Conservation (phyloP, 1,284 basidiomycete species). For the Tilletiaria anomala region DNA sequence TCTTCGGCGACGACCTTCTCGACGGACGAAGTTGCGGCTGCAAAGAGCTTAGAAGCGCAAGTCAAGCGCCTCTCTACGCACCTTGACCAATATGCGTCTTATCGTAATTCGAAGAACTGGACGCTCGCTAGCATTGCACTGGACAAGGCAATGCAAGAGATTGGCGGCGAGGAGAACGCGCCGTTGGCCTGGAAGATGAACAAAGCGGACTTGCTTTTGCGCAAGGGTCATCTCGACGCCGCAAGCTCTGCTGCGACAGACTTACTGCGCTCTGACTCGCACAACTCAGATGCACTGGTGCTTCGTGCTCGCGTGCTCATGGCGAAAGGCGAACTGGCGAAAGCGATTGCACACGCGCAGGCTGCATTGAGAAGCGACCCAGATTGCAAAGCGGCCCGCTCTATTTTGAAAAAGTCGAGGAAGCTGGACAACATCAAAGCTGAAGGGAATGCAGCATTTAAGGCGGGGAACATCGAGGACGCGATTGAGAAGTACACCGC, state of each 20-base stretch:
- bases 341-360: conserved; percentile 57
- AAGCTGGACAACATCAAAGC: conserved; percentile 69
- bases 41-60: conserved; percentile 12
- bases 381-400: conserved; percentile 55
- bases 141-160: conserved; percentile 20
- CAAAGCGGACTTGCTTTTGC: conserved; percentile 16
- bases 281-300: conserved; percentile 65
- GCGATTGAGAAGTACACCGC: conserved; percentile 48
- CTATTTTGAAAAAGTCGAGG: conserved; percentile 58
- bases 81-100: conserved; percentile 49
- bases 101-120: conserved; percentile 48
- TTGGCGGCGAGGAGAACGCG: conserved; percentile 16
- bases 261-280: conserved; percentile 55
- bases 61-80: conserved; percentile 17
- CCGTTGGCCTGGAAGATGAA: conserved; percentile 17
- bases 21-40: too few relatives aligned
- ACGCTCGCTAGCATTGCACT: conserved; percentile 38
- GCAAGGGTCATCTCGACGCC: conserved; percentile 21
- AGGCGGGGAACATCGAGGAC: conserved; percentile 49
- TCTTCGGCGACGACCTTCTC: too few relatives aligned
- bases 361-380: conserved; percentile 67
- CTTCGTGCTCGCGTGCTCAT: conserved; percentile 67
- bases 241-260: conserved; percentile 47
- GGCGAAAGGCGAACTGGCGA: conserved; percentile 54
- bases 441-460: conserved; percentile 67